These are phyloP conservation scores for Populus hybrid DNA, from an alignment of 441 rosid genomes.

Conservation along the genomic window DNA sequence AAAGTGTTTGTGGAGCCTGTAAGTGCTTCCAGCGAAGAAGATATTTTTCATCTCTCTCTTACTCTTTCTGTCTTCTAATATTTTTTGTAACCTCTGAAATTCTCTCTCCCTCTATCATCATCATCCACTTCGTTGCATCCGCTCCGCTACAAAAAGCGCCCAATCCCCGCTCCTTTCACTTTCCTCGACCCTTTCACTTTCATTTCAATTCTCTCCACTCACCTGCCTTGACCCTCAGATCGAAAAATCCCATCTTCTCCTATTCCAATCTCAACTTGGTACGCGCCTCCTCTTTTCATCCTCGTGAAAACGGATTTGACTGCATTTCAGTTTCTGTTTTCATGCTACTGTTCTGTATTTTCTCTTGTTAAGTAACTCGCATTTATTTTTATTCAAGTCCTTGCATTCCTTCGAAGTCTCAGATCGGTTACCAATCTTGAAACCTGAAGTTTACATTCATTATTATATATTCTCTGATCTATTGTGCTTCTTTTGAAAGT, in stretches of 20 bases:
- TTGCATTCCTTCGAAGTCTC: background rate
- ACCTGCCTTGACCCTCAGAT: slow-evolving; percentile 4
- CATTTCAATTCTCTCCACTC: background rate
- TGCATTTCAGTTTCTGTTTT: background rate
- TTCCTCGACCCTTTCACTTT: background rate
- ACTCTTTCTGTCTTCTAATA: background rate
- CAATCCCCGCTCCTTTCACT: slow-evolving; percentile 11
- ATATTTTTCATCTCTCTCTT: background rate
- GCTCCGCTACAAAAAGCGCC: slow-evolving; percentile 22
- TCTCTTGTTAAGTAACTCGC: background rate
- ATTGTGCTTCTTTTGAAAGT: background rate
- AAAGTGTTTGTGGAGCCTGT: slow-evolving; percentile 7
- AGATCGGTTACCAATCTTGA: slow-evolving; percentile 8
- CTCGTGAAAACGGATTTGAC: background rate
- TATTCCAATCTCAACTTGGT: slow-evolving; percentile 7
- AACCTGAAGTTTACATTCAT: background rate
- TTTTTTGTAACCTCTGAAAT: background rate
- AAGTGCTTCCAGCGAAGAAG: slow-evolving; percentile 12
- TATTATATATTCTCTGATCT: background rate
- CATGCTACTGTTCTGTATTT: background rate
- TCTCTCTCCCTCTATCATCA: background rate
- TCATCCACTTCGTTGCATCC: slow-evolving; percentile 23
- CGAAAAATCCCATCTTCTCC: background rate
- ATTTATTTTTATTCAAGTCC: background rate
- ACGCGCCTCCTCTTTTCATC: background rate